phyloP scores from a whole-genome alignment of 2,329 filamentous ascomycete species.

The Periconia sp. region DNA sequence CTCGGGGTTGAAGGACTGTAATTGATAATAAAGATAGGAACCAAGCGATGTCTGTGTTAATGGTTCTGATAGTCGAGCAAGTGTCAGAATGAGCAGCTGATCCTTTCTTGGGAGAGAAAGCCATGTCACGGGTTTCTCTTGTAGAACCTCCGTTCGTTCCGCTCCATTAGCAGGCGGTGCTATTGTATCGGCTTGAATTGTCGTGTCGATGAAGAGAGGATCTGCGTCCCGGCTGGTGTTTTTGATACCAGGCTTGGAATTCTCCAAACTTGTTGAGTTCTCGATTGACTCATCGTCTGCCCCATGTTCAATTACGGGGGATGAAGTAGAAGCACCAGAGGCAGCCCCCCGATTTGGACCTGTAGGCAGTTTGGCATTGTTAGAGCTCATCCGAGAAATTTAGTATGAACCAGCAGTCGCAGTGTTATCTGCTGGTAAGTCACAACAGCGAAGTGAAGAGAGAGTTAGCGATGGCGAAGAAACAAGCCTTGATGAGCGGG shows the following conservation, averaged over 20 bases:
- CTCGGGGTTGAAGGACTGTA: constrained; percentile 72
- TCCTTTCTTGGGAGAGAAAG: constrained; percentile 72
- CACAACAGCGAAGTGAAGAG: too few species aligned
- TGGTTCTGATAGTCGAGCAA: constrained; percentile 80
- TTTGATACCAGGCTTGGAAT: not conserved
- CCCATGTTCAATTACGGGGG: not conserved
- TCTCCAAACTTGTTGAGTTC: not conserved
- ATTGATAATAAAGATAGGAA: constrained; percentile 84
- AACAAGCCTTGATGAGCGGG: too few species aligned
- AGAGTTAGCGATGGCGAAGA: too few species aligned
- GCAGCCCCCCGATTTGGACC: not conserved
- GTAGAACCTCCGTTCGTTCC: constrained; percentile 25
- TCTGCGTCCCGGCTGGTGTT: too few species aligned
- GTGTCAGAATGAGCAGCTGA: constrained; percentile 74
- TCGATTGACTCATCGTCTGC: not conserved
- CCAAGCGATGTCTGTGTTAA: constrained; percentile 67
- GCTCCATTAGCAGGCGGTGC: constrained; percentile 21
- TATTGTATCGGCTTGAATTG: constrained; percentile 15
- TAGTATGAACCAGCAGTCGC: not conserved
- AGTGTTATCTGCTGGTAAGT: too few species aligned
- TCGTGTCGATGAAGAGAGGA: constrained; percentile 18
- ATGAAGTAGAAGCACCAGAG: not conserved
- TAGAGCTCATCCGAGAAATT: not conserved
- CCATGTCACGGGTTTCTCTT: constrained; percentile 64
- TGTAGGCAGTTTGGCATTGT: not conserved